These are phyloP conservation scores for Pyronema omphalodes DNA, from an alignment of 495 filamentous ascomycete genomes.

Conservation along the genomic window DNA sequence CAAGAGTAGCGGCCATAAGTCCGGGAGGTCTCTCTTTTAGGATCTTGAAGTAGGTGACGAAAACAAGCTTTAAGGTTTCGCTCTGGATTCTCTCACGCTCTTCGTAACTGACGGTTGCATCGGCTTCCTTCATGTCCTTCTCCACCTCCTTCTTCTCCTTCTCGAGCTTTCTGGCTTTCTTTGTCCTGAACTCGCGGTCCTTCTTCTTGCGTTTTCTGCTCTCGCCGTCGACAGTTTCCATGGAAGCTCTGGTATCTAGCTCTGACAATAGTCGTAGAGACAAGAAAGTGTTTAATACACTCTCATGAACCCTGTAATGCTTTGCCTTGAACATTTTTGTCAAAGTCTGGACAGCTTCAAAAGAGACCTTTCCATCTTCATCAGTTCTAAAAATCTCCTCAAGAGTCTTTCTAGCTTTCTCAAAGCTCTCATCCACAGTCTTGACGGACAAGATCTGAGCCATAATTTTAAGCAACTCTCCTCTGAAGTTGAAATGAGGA, in stretches of 20 bases:
- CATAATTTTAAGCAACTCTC: conserved; percentile 69
- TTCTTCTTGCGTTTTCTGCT: conserved; percentile 20
- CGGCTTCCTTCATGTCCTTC: conserved; percentile 85
- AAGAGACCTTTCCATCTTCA: conserved; percentile 67
- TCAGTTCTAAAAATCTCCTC: conserved; percentile 72
- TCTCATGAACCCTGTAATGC: conserved; percentile 64
- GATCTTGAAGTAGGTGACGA: conserved; percentile 84
- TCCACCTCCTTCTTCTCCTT: conserved; percentile 72
- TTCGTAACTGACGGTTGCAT: conserved; percentile 76
- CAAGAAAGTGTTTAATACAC: conserved; percentile 75
- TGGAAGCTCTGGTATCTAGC: conserved; percentile 64
- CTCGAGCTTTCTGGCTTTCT: conserved; percentile 50
- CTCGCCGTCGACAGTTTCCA: conserved; percentile 38
- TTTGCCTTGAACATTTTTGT: conserved; percentile 85
- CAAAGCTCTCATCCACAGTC: conserved; percentile 6
- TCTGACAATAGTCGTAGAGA: conserved; percentile 76
- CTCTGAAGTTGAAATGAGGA: conserved; percentile 91
- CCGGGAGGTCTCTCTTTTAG: conserved; percentile 58
- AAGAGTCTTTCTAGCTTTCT: conserved; percentile 35
- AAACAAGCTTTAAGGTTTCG: conserved; percentile 88
- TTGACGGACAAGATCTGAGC: conserved; percentile 54
- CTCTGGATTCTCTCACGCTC: conserved; percentile 82
- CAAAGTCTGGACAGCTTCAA: conserved; percentile 69
- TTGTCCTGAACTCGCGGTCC: conserved; percentile 48
- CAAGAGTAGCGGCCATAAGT: conserved; percentile 84